These are phyloP conservation scores for Penicillium sp. DNA, from an alignment of 2,329 filamentous ascomycete species.

Conservation along the genomic window DNA sequence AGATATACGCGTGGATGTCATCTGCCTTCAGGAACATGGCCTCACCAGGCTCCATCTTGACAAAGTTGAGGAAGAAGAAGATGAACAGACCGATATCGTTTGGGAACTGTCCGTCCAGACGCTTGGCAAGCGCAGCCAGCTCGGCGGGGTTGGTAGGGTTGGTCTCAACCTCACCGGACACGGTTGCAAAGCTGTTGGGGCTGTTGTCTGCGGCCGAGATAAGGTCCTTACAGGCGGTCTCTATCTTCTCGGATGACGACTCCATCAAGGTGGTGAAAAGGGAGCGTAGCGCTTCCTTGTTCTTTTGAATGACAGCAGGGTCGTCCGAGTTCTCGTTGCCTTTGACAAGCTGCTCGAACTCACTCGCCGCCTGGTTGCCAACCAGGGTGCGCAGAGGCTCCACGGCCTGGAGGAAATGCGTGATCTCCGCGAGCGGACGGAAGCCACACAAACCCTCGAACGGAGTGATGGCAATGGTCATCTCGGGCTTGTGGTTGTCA, in stretches of 20 bases:
- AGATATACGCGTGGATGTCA: constrained; percentile 88
- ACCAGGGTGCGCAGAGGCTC: constrained; percentile 65
- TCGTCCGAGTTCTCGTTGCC: constrained; percentile 55
- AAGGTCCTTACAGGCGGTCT: constrained; percentile 64
- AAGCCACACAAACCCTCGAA: constrained; percentile 98
- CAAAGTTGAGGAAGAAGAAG: constrained; percentile 95
- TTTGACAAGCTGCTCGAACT: constrained; percentile 56
- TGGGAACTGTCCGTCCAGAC: constrained; percentile 81
- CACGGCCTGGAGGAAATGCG: constrained; percentile 72
- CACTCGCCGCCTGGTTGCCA: constrained; percentile 51
- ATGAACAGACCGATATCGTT: constrained; percentile 91
- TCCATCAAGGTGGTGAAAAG: constrained; percentile 81
- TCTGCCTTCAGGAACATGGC: constrained; percentile 95
- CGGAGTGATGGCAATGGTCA: constrained; percentile 95
- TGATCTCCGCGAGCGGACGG: constrained; percentile 79
- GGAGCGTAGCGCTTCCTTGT: constrained; percentile 74
- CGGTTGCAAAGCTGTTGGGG: constrained; percentile 68
- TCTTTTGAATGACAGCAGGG: constrained; percentile 51
- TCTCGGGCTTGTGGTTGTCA: constrained; percentile 99
- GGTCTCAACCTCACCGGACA: constrained; percentile 31
- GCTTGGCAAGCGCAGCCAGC: constrained; percentile 71
- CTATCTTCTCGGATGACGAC: constrained; percentile 64
- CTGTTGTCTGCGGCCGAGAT: constrained; percentile 68
- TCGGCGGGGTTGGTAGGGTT: constrained; percentile 50
- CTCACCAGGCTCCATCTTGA: constrained; percentile 82